A percentile compares a stretch with the other conserved stretches of the same genome.
These are phyloP conservation scores for Capillidium rhysosporum DNA, from an alignment of 371 early-diverging fungal species.

Conservation along the genomic window DNA sequence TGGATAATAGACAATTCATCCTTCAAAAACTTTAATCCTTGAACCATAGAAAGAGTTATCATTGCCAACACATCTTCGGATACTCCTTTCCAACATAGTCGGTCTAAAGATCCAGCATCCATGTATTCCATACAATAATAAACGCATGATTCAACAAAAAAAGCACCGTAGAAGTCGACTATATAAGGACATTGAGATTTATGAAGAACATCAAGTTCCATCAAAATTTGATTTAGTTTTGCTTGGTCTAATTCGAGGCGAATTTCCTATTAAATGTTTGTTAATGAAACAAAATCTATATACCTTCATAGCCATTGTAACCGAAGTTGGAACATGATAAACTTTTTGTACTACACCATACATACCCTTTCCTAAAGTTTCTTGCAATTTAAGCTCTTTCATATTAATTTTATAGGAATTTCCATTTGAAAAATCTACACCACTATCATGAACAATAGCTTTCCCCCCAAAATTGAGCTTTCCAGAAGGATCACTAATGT, in stretches of 20 bases:
- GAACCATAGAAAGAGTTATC: conserved; percentile 45
- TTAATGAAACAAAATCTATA: neutral
- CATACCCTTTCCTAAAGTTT: conserved; percentile 77
- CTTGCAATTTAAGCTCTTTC: conserved; percentile 53
- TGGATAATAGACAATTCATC: conserved; percentile 79
- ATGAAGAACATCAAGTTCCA: conserved; percentile 82
- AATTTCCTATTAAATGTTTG: conserved; percentile 40
- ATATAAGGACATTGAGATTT: conserved; percentile 68
- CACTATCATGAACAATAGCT: conserved; percentile 71
- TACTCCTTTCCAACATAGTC: conserved; percentile 56
- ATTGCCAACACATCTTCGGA: conserved; percentile 65
- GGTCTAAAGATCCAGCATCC: conserved; percentile 86
- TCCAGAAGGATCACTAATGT: conserved; percentile 57
- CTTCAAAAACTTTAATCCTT: conserved; percentile 75
- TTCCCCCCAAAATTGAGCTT: conserved; percentile 80
- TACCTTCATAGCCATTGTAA: conserved; percentile 83
- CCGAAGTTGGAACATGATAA: conserved; percentile 67
- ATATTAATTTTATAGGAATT: conserved; percentile 72
- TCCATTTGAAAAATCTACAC: conserved; percentile 79
- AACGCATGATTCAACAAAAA: conserved; percentile 85
- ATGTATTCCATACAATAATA: conserved; percentile 90
- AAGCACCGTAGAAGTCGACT: conserved; percentile 95
- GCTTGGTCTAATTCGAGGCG: conserved; percentile 73
- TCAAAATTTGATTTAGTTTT: conserved; percentile 70
- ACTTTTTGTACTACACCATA: conserved; percentile 84